Evolutionary conservation across 192 early-diverging fungal species (phyloP).

Genomic region (Thamnidium elegans): DNA sequence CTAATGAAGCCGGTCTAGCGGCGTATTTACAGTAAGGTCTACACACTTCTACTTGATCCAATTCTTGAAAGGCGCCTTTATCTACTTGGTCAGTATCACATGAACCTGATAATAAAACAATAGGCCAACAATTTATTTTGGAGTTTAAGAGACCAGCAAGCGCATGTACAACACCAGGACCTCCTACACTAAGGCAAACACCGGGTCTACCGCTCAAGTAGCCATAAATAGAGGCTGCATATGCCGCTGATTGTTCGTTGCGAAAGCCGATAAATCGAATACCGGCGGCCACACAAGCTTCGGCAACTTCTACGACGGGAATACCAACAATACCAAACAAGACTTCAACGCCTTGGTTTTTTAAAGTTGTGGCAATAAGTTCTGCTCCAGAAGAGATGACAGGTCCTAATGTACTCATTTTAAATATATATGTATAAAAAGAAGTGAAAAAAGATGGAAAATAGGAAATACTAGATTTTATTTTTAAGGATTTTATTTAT

Average conservation of each 20-base stretch:
- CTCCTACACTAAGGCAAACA: conserved; percentile 66
- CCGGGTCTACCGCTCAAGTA: conserved; percentile 63
- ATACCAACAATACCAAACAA: conserved; percentile 79
- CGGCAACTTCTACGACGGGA: conserved; percentile 72
- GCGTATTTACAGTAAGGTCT: conserved; percentile 62
- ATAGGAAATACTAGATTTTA: conserved; percentile 1
- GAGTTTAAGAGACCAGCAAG: conserved; percentile 69
- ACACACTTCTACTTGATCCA: conserved; percentile 61
- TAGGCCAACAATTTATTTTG: conserved; percentile 67
- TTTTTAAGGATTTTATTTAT: neutral
- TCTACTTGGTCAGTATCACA: conserved; percentile 50
- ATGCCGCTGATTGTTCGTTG: conserved; percentile 75
- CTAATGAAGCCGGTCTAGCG: conserved; percentile 45
- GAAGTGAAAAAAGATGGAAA: conserved; percentile 6
- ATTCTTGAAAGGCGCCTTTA: conserved; percentile 72
- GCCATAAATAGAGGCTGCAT: conserved; percentile 62
- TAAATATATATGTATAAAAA: neutral
- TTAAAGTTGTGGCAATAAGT: conserved; percentile 55
- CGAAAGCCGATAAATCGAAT: conserved; percentile 70
- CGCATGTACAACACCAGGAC: conserved; percentile 71
- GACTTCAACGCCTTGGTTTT: conserved; percentile 56
- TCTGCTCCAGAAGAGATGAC: conserved; percentile 49
- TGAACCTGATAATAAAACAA: conserved; percentile 66
- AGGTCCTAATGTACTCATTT: conserved; percentile 2
- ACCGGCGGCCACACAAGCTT: conserved; percentile 65